Base-by-base conservation (phyloP, 805 yeast species). In the Lipomyces sp. region DNA sequence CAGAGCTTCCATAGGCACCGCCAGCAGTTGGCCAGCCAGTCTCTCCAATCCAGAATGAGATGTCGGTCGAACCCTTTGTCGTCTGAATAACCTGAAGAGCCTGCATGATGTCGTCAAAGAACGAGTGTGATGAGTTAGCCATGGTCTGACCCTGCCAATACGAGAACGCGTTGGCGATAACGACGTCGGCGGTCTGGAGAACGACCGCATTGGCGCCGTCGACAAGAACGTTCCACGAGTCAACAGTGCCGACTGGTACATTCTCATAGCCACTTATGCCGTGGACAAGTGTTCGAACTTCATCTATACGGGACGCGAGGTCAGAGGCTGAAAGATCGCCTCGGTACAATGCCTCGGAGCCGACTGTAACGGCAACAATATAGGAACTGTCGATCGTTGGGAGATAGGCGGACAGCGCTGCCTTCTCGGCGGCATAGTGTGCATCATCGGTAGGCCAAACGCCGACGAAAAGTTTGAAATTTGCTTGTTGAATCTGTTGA, bases 11-110 rank as follows among this genome's bases (percentile, higher is more conserved):
- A 81, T 86, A 86, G 76, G 87, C 80, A 72, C 85, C 83, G 82
- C 99, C 99, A 76, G 84, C 79, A 71, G 92, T 86, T 77, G 99
- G 98, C 98, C 98, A 95, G 73, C 99, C 99, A 69, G 97, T 84
- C 85, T 95, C 99, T 71, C 93, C 87, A 75, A 94, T 86, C 92
- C 94, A 93, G 84, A 93, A 92, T 65, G 87, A 84, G 74, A 94
- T 85, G 80, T 92, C 93, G 66, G 94, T 88, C 67, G 89, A 80
- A 70, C 97, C 97, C 84, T 94, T 93, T 74, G 85, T 79, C 73
- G 91, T 82, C 84, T 94, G 97, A 75, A 94, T 86, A 69, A 84
- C 82, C 83, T 92, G 96, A 78, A 94, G 82, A 72, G 98, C 97
- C 84, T 94, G 98, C 97, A 93, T 92, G 79, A 94, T 91, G 79